Base-by-base conservation (phyloP, 441 rosid genomes). In the Pelargonium fulgidum region DNA sequence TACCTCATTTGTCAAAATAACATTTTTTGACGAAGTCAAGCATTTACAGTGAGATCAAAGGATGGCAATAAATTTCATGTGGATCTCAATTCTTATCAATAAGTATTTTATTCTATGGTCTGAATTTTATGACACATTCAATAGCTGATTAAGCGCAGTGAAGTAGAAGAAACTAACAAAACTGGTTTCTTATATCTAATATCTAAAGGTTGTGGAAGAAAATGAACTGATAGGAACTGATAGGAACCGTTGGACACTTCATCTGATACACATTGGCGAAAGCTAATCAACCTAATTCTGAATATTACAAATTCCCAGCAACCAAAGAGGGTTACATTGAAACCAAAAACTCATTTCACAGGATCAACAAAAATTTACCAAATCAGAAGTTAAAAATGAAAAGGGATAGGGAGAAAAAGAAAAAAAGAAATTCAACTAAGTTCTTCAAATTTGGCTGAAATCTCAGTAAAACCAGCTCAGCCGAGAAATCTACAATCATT, bases 401-500 rank as follows among this genome's bases (percentile, higher is more conserved):
- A 58, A 19, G 1, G 8, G 41, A 36, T 36, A 36, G 8, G 41
- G 8, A 58, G 12, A 24, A 62, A 1, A n/a, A 36, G 42, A 62
- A 62, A 9, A 24, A 4, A 14, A 62, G 17, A 62, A 62, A 24
- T 10, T 62, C 65, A 62, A 29, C 19, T 4, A 12, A 10, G 42
- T 24, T 62, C 41, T 29, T 19, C 65, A 62, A 45, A 13, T 59
- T 72, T 17, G 22, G 65, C 65, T 29, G 41, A 73, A 68, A 50
- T 22, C 14, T 20, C 16, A 59, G 22, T 59, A 12, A 45, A 7
- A 76, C 68, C 64, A 24, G 69, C 64, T 39, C 54, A 62, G 72
- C 50, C 33, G 22, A 12, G 68, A 44, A 33, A 19, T 59, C 58
- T 50, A 69, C 67, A 72, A 61, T 64, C 42, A 64, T 65, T 56